These are phyloP conservation scores for Colletotrichum sp. DNA, from an alignment of 2,329 filamentous ascomycete genomes.

Conservation along the genomic window DNA sequence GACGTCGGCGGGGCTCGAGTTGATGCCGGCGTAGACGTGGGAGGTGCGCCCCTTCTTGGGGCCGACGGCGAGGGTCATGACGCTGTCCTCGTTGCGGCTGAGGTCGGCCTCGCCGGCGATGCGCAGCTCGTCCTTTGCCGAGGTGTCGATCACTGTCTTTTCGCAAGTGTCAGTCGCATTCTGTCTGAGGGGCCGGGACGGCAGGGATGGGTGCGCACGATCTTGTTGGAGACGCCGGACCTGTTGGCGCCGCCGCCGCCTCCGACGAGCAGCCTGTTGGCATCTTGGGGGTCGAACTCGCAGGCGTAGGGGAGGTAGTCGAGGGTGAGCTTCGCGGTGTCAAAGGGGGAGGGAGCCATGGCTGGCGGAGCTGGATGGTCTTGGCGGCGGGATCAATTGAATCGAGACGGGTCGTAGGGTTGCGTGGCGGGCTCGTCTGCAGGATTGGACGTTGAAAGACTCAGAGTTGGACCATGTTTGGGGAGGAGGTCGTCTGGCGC, in stretches of 20 bases:
- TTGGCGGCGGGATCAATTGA: neutral
- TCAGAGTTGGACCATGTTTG: neutral
- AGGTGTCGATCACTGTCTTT: slow-evolving; percentile 76
- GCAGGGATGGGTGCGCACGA: slow-evolving; percentile 57
- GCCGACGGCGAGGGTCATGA: slow-evolving; percentile 80
- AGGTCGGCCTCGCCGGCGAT: slow-evolving; percentile 77
- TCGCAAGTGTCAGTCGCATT: slow-evolving; percentile 8
- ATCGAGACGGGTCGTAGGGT: neutral
- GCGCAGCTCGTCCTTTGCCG: slow-evolving; percentile 65
- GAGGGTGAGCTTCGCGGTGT: slow-evolving; percentile 67
- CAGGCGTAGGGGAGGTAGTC: slow-evolving; percentile 86
- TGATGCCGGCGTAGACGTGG: slow-evolving; percentile 78
- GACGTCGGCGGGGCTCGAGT: slow-evolving; percentile 76
- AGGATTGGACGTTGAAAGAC: neutral
- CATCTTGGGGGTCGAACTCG: slow-evolving; percentile 85
- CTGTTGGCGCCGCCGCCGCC: slow-evolving; percentile 86
- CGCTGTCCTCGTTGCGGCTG: slow-evolving; percentile 85
- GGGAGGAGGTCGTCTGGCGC: neutral
- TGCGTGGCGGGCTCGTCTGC: neutral
- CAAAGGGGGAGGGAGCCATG: slow-evolving; percentile 45
- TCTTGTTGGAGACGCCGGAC: slow-evolving; percentile 86
- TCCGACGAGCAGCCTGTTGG: slow-evolving; percentile 77
- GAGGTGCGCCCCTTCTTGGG: slow-evolving; percentile 48
- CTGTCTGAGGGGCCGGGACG: neutral
- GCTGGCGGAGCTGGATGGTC: neutral